phyloP scores from a whole-genome alignment of 139 green algal species.

The Haematococcus lacustris region DNA sequence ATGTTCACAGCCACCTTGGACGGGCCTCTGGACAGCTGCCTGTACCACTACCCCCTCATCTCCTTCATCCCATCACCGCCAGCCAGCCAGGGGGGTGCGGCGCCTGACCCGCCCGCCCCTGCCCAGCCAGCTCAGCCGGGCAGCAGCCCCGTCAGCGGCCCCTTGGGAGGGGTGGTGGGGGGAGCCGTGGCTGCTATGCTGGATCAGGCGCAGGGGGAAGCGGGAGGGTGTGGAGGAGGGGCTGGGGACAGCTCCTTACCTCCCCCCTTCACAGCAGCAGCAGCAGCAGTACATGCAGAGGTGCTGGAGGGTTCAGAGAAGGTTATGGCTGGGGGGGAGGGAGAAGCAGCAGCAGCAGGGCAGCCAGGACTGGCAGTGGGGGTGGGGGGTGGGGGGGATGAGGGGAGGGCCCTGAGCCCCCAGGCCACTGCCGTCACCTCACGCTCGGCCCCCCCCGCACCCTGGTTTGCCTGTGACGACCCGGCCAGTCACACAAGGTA shows the following conservation, averaged over 20 bases:
- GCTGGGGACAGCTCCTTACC: too few relatives aligned
- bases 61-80: background rate
- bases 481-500: background rate
- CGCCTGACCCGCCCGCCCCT: background rate
- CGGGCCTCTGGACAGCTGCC: background rate
- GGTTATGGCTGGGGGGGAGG: background rate
- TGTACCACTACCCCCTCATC: background rate
- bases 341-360: background rate
- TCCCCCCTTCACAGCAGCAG: background rate
- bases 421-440: background rate
- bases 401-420: background rate
- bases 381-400: background rate
- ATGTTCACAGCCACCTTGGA: background rate
- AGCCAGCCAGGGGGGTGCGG: background rate
- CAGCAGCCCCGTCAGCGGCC: background rate
- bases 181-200: too few relatives aligned
- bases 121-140: background rate
- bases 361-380: background rate
- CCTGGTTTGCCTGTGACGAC: conserved; percentile 1
- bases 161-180: too few relatives aligned
- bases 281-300: background rate
- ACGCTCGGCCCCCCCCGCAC: background rate
- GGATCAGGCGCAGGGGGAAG: background rate
- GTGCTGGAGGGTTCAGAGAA: background rate
- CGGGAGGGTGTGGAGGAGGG: background rate